Percentiles rank a stretch among this genome's conserved stretches.
These are phyloP conservation scores for Colletotrichum musicola DNA, from an alignment of 2,329 filamentous ascomycete genomes.

Conservation along the genomic window DNA sequence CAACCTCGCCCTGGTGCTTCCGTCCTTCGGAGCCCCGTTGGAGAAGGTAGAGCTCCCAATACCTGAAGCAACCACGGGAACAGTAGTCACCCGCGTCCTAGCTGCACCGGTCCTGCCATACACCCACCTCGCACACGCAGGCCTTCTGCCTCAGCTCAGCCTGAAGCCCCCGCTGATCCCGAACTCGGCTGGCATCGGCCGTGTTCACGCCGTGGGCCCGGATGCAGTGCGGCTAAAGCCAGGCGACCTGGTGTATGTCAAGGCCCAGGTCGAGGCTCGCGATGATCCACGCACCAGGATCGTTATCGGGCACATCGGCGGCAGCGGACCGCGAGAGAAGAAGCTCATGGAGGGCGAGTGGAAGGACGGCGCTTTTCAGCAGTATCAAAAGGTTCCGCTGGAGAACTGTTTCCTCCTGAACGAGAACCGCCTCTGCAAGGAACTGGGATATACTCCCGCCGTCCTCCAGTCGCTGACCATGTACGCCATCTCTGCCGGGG, in stretches of 20 bases:
- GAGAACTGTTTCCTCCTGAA: conserved; percentile 50
- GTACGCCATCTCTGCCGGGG: conserved; percentile 59
- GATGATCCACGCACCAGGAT: conserved; percentile 46
- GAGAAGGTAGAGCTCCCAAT: not conserved
- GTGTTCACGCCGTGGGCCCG: conserved; percentile 48
- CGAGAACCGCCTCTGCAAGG: conserved; percentile 42
- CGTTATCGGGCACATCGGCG: conserved; percentile 46
- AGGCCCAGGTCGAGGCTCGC: conserved; percentile 45
- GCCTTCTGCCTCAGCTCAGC: conserved; percentile 1
- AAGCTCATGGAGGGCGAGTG: conserved; percentile 45
- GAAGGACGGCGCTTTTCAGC: conserved; percentile 48
- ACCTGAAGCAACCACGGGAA: not conserved
- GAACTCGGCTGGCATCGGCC: conserved; percentile 50
- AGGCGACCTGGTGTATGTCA: conserved; percentile 51
- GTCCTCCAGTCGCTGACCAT: conserved; percentile 55
- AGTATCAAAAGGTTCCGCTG: conserved; percentile 47
- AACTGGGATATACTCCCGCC: conserved; percentile 54
- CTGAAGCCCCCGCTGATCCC: conserved; percentile 46
- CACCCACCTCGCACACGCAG: not conserved
- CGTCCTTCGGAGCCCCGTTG: not conserved
- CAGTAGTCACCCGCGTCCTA: not conserved
- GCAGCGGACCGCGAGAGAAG: conserved; percentile 40
- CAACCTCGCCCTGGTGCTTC: not conserved
- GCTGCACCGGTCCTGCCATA: not conserved
- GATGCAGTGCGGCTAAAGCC: conserved; percentile 48